Evolutionary conservation across 495 filamentous ascomycete species (phyloP).

Genomic region (Bombardia bombarda): DNA sequence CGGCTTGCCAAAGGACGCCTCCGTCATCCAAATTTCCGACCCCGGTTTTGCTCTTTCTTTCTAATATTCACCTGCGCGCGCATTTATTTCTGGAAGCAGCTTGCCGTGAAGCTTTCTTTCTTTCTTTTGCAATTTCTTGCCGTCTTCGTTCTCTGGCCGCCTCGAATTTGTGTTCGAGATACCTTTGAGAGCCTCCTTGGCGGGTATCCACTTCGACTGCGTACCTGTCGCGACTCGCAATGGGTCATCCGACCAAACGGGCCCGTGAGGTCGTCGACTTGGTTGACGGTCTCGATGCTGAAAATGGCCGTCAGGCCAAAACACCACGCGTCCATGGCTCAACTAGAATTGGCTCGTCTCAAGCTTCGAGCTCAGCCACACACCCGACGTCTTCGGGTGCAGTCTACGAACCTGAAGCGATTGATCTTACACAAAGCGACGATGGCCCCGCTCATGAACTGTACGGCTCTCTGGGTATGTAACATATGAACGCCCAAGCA

Average conservation of each 20-base stretch:
- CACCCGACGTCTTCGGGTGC: conserved; percentile 9
- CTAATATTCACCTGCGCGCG: background rate
- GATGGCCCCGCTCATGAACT: conserved; percentile 35
- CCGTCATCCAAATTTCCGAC: too few species aligned
- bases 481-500: background rate
- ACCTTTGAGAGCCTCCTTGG: background rate
- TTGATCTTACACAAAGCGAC: conserved; percentile 44
- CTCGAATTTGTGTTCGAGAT: background rate
- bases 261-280: background rate
- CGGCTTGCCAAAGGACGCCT: too few species aligned
- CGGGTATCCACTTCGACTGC: background rate
- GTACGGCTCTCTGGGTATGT: conserved; percentile 41
- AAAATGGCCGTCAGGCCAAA: background rate
- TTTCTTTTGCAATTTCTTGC: too few species aligned
- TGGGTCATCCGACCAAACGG: background rate
- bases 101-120: too few species aligned
- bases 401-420: conserved; percentile 40
- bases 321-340: background rate
- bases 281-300: background rate
- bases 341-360: background rate
- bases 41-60: background rate
- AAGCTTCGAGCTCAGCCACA: background rate
- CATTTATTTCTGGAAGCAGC: background rate
- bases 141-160: too few species aligned
- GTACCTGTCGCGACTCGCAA: background rate